These are phyloP conservation scores for Parastagonospora avenae DNA, from an alignment of 2,329 filamentous ascomycete genomes.

Conservation along the genomic window DNA sequence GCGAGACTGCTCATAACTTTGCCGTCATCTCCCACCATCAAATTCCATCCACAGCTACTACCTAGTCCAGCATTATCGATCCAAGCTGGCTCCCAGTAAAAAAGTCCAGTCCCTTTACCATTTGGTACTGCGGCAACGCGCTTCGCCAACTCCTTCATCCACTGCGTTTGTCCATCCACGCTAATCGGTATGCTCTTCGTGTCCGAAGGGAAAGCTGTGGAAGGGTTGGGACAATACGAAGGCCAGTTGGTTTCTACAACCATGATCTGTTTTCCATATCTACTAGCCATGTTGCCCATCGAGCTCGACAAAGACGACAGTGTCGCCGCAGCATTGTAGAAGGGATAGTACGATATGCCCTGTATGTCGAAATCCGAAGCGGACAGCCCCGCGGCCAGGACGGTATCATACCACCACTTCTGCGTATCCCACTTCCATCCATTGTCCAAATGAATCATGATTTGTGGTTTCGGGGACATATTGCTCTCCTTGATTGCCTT, in stretches of 20 bases:
- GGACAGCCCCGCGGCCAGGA: slow-evolving; percentile 50
- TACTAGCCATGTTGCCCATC: slow-evolving; percentile 63
- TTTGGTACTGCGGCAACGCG: slow-evolving; percentile 60
- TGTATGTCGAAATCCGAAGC: slow-evolving; percentile 70
- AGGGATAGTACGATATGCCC: slow-evolving; percentile 76
- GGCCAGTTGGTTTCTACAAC: slow-evolving; percentile 77
- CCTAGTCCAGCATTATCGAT: slow-evolving; percentile 68
- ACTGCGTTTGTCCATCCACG: slow-evolving; percentile 66
- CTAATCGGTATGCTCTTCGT: slow-evolving; percentile 65
- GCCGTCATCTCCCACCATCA: slow-evolving; percentile 63
- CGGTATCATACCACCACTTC: slow-evolving; percentile 67
- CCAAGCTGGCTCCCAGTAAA: slow-evolving; percentile 79
- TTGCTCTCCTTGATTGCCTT: slow-evolving; percentile 68
- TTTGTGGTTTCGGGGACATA: slow-evolving; percentile 63
- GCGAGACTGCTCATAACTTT: slow-evolving; percentile 62
- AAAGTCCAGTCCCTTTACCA: slow-evolving; percentile 61
- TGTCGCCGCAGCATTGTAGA: slow-evolving; percentile 66
- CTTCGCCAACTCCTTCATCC: slow-evolving; percentile 64
- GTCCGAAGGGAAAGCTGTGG: slow-evolving; percentile 65
- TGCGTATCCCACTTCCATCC: slow-evolving; percentile 74
- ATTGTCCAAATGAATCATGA: slow-evolving; percentile 77
- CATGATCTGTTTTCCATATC: slow-evolving; percentile 69
- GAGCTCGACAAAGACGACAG: slow-evolving; percentile 61
- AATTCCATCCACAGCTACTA: slow-evolving; percentile 68
- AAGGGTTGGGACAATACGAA: slow-evolving; percentile 63